Evolutionary conservation across 176 grass and related monocot genomes (phyloP).

Genomic region (Musa troglodytarum): DNA sequence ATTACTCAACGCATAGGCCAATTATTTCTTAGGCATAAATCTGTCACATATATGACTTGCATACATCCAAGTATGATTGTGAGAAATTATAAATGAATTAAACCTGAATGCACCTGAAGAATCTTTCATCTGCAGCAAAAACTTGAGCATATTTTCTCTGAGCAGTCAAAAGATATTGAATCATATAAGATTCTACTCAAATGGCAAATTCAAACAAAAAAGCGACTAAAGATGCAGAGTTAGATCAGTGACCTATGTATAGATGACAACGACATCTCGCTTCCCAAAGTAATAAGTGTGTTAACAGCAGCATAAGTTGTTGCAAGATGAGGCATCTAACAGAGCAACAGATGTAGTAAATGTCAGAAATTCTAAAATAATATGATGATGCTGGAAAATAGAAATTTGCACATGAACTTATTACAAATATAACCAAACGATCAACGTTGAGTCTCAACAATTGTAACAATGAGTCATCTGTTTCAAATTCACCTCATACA

Average conservation of each 20-base stretch:
- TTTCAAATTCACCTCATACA: too few species aligned
- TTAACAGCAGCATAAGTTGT: conserved; percentile 97
- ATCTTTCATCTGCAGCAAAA: conserved; percentile 82
- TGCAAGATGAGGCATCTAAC: conserved; percentile 87
- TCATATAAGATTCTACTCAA: conserved; percentile 10
- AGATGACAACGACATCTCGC: conserved; percentile 66
- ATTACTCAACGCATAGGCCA: too few species aligned
- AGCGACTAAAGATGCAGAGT: conserved; percentile 7
- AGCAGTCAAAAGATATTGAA: conserved; percentile 24
- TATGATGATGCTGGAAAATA: neutral
- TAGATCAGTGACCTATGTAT: conserved; percentile 67
- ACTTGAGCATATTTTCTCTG: conserved; percentile 63
- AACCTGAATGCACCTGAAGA: conserved; percentile 83
- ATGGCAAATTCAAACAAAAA: conserved; percentile 7
- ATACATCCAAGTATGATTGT: conserved; percentile 7
- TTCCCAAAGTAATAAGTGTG: conserved; percentile 72
- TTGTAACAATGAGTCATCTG: too few species aligned
- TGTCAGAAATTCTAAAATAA: neutral
- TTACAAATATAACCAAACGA: neutral
- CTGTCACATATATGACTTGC: too few species aligned
- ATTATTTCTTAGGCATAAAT: too few species aligned
- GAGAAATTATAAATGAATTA: neutral
- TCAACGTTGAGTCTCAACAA: neutral
- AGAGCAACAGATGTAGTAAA: conserved; percentile 12
- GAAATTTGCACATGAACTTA: neutral